Base-by-base conservation (phyloP, 2,329 filamentous ascomycete genomes). In the Pseudogymnoascus pannorum region DNA sequence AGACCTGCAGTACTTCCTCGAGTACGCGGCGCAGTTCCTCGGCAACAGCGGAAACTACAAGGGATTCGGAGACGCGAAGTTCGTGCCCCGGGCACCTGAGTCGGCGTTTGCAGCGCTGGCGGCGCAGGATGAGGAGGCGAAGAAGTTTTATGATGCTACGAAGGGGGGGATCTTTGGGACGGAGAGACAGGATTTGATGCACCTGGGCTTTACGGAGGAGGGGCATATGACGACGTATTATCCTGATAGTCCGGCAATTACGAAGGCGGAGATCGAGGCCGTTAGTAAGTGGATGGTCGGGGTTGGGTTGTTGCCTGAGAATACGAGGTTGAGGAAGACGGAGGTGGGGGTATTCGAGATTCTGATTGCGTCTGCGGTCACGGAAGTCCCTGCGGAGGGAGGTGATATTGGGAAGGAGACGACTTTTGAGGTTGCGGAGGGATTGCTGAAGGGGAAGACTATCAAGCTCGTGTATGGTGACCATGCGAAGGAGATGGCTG, bases 211-310 rank as follows among this genome's bases (percentile, higher is more conserved):
- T 72, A 80, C 85, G 0, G 87, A 89, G 35, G 80, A 85, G 29
- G 88, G 88, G 31, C 88, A 93, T 73, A 81, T 92, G 81, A 91
- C 88, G 2, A 89, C 87, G 1, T 94, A 93, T 74, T 94, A 93
- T 72, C 90, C 89, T 1, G 83, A 90, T 65, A 92, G 88, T 4
- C 79, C 87, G 6, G 77, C 79, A 48, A 92, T 94, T 70, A 90
- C 86, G 38, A 85, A 91, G 74, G 78, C 81, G 33, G 90, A 93
- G 72, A 91, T 94, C 61, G 82, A 82, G 44, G 83, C 84, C 16
- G 80, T 93, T 58, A 86, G 87, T n/a, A 80, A 83, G 61, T 89
- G 88, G 76, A 84, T 91, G 79, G 87, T 86, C 70, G 80, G 84
- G 70, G 89, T 89, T 72, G 82, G 84, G 4, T 77, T 92, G 12